Percentiles rank a stretch among this genome's conserved stretches.
Evolutionary conservation across 768 basidiomycete species (phyloP).

Genomic region (Tephrocybe sp.): DNA sequence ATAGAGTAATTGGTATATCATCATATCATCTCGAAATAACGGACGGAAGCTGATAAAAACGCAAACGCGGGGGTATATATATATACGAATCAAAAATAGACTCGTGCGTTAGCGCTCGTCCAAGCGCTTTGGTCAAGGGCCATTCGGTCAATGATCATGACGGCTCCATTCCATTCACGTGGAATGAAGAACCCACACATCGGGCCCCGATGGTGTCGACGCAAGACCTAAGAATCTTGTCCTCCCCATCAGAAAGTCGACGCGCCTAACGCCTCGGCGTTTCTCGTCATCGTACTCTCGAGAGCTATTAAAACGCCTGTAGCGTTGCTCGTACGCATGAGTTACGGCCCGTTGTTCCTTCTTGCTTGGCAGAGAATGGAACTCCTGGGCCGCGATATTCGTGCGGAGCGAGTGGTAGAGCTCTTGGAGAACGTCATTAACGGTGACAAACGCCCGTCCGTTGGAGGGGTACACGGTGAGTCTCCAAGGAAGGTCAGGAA

Average conservation of each 20-base stretch:
- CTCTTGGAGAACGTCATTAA: conserved; percentile 36
- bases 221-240: conserved; percentile 48
- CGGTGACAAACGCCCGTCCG: conserved; percentile 26
- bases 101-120: no score
- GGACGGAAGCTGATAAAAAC: no score
- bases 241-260: conserved; percentile 55
- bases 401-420: conserved; percentile 39
- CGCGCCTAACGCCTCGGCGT: conserved; percentile 50
- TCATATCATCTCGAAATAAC: no score
- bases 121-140: no score
- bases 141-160: no score
- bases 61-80: no score
- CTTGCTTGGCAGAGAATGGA: conserved; percentile 33
- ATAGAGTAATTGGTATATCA: no score
- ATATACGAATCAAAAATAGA: no score
- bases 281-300: conserved; percentile 45
- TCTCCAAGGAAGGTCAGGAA: conserved; percentile 34
- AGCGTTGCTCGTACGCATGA: conserved; percentile 48
- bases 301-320: conserved; percentile 32
- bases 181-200: conserved; percentile 5
- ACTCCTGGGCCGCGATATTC: conserved; percentile 44
- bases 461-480: conserved; percentile 30
- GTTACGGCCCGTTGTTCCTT: conserved; percentile 38
- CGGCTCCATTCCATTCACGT: no score
- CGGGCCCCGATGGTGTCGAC: conserved; percentile 25